These are phyloP conservation scores for Talaromyces sp. DNA, from an alignment of 2,329 filamentous ascomycete species.

Conservation along the genomic window DNA sequence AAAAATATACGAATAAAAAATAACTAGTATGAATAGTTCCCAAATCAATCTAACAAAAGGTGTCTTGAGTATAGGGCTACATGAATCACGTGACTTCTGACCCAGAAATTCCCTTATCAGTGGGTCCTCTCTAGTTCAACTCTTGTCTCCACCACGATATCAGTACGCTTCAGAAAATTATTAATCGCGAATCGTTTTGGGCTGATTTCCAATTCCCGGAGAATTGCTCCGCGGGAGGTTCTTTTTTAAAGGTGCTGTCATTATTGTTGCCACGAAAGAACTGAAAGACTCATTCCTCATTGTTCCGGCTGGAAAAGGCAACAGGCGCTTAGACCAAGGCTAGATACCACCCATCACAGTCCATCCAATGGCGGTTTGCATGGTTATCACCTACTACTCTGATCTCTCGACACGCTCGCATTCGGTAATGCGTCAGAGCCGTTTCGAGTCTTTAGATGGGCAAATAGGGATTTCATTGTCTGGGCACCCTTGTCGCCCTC, in stretches of 20 bases:
- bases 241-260: neutral
- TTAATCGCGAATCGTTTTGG: neutral
- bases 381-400: slow-evolving; percentile 6
- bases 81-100: neutral
- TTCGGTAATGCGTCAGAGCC: neutral
- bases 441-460: neutral
- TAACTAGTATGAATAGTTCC: neutral
- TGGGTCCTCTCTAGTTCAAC: neutral
- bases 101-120: neutral
- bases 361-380: slow-evolving; percentile 6
- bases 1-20: neutral
- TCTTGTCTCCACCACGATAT: neutral
- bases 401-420: neutral
- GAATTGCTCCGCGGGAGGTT: slow-evolving; percentile 11
- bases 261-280: neutral
- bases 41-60: neutral
- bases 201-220: slow-evolving; percentile 2
- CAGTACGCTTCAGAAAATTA: neutral
- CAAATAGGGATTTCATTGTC: neutral
- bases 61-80: neutral
- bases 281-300: neutral
- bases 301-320: neutral
- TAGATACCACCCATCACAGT: neutral
- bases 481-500: neutral
- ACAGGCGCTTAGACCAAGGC: neutral